Evolutionary conservation across 139 green algal species (phyloP).

Genomic region (Nannochloris sp.): DNA sequence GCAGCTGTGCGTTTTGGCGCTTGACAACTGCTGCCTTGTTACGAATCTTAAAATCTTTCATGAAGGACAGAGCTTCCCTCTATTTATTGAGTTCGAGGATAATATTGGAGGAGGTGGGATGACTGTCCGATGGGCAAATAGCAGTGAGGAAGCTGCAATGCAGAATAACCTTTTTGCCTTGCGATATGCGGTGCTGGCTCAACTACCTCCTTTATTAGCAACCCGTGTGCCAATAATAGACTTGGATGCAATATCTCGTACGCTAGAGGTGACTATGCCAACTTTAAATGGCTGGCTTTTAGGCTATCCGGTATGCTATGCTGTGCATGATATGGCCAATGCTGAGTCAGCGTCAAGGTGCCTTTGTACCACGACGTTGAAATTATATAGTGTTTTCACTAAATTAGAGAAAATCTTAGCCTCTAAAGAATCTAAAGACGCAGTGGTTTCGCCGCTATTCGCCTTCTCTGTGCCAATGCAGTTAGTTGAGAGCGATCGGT

Average conservation of each 20-base stretch:
- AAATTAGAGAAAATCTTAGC: no score
- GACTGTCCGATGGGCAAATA: background rate
- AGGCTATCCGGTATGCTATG: constrained; percentile 57
- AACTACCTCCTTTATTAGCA: no score
- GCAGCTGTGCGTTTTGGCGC: constrained; percentile 9
- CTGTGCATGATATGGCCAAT: constrained; percentile 12
- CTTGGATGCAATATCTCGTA: constrained; percentile 2
- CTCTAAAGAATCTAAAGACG: no score
- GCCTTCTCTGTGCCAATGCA: background rate
- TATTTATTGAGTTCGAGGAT: background rate
- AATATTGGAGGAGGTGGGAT: background rate
- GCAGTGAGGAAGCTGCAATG: background rate
- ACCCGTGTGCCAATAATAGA: no score
- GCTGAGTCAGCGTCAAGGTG: constrained; percentile 7
- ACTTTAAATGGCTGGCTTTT: constrained; percentile 60
- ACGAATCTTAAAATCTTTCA: background rate
- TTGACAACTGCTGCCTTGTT: constrained; percentile 39
- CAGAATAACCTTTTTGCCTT: background rate
- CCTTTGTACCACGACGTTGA: constrained; percentile 29
- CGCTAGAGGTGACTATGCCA: constrained; percentile 43
- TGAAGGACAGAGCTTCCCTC: no score
- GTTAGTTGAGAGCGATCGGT: background rate
- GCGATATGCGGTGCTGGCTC: background rate
- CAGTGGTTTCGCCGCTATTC: no score
- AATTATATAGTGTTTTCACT: constrained; percentile 8